Evolutionary conservation across 306 rosid genomes (phyloP), one percentile per base, ranked within the genome.

Genomic region (Prunus persica): DNA sequence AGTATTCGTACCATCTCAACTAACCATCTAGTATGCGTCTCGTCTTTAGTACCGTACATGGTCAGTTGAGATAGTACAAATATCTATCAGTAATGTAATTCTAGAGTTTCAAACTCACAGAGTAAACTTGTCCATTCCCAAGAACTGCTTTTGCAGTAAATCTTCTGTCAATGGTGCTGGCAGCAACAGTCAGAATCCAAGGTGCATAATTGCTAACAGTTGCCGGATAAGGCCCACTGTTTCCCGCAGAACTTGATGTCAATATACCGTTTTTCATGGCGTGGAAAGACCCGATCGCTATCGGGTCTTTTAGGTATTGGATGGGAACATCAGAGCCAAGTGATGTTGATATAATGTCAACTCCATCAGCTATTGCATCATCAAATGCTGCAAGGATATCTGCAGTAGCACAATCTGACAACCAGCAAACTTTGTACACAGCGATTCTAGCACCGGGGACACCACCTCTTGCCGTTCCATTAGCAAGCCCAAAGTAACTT

Each of bases 381-480:
- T 71, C 75, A 34, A 71, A 71, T 30, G 52, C 34, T 3, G 75
- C 75, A 27, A 71, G 75, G 28, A 71, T 55, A 34, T 54, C 64
- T 24, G 64, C 64, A 11, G 30, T 0, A 9, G 64, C 64, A 24
- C 32, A 58, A 20, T 24, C 32, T 58, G 5, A 16, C 14, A 24
- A 9, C 64, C 64, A 58, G 32, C 32, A 58, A 22, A 58, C 64
- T 58, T 58, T 58, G 64, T 24, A 58, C 64, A 58, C 64, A 22
- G 64, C 32, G 3, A 58, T 22, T 15, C 64, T 58, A 24, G 64
- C 64, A 24, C 5, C 22, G 8, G 64, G 32, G 64, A 58, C 64
- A 11, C 32, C 64, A 58, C 64, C 64, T 24, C 64, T 58, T 22
- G 64, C 64, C 3, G 64, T 58, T 24, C 32, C 18, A 1, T 30